Evolutionary conservation across 768 basidiomycete genomes (phyloP).

Genomic region (Calocera viscosa): DNA sequence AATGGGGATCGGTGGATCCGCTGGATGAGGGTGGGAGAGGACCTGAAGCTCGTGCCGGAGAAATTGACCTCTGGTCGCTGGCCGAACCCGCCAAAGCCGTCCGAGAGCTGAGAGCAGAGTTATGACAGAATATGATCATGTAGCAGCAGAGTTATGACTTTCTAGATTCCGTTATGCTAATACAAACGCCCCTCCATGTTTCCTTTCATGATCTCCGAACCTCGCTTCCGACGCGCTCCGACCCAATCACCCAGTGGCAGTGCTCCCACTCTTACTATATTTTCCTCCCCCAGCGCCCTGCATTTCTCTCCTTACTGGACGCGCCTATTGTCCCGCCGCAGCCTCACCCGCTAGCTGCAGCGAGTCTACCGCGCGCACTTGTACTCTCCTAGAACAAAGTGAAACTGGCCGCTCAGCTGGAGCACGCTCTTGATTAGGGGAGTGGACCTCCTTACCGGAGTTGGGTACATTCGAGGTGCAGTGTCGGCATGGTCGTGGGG

Average conservation of each 20-base stretch:
- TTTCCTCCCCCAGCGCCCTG: background rate
- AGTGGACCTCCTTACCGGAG: conserved; percentile 5
- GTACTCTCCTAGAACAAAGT: background rate
- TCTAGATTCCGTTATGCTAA: too few species aligned
- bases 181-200: too few species aligned
- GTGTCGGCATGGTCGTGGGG: background rate
- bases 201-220: too few species aligned
- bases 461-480: background rate
- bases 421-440: conserved; percentile 6
- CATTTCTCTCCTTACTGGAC: background rate
- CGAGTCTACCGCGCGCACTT: conserved; percentile 1
- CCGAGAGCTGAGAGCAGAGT: background rate
- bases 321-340: conserved; percentile 8
- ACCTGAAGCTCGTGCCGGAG: background rate
- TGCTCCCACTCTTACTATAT: too few species aligned
- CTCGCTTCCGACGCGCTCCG: too few species aligned
- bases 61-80: background rate
- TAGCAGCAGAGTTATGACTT: too few species aligned
- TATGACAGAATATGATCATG: background rate
- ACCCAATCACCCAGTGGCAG: too few species aligned
- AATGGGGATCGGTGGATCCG: background rate
- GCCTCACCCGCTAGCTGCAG: background rate
- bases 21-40: background rate
- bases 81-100: background rate
- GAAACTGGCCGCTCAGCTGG: background rate